Evolutionary conservation across 2,329 filamentous ascomycete species (phyloP), one percentile per base, ranked within the genome.

Genomic region (Trichoderma atroviride): DNA sequence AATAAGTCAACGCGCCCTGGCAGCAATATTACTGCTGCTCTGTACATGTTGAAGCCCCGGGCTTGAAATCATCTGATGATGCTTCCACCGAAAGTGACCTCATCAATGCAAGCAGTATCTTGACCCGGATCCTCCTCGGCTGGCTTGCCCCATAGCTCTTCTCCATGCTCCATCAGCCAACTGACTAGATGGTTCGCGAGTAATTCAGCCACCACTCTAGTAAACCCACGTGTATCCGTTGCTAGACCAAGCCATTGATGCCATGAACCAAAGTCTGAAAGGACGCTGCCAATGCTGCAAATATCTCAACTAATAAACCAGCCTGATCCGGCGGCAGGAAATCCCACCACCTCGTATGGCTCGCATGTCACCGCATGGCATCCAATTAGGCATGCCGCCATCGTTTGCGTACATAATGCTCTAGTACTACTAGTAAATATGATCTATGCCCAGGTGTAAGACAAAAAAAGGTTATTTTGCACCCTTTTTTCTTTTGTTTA

Each of bases 401-500:
- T 29, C 29, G 14, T 29, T 31, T n/a, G 16, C 27, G 53, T 19
- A 33, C n/a, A n/a, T 31, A 19, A 40, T 43, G 3, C 61, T 22
- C 33, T 19, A 13, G 9, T 22, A n/a, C 19, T 11, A 4, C 33
- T 35, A 35, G 33, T 35, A 14, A 35, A 56, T 40, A 43, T 35
- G 13, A 24, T 56, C 40, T 56, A n/a, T 56, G 61, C 61, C 61
- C 35, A 27, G 35, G 35, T 66, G 53, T 47, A 27, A 35, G 50
- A 64, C 37, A n/a, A 50, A 24, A 24, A n/a, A 47, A 37, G 13
- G n/a, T 43, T 64, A 64, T 53, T 37, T 35, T n/a, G 9, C 27
- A 31, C 53, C 29, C 53, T 63, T 63, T 63, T 35, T 63, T 33
- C 47, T 37, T 27, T 40, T 63, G 60, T 63, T 63, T 56, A 56